Evolutionary conservation across 2,329 filamentous ascomycete species (phyloP).

Genomic region (Apiospora sp.): DNA sequence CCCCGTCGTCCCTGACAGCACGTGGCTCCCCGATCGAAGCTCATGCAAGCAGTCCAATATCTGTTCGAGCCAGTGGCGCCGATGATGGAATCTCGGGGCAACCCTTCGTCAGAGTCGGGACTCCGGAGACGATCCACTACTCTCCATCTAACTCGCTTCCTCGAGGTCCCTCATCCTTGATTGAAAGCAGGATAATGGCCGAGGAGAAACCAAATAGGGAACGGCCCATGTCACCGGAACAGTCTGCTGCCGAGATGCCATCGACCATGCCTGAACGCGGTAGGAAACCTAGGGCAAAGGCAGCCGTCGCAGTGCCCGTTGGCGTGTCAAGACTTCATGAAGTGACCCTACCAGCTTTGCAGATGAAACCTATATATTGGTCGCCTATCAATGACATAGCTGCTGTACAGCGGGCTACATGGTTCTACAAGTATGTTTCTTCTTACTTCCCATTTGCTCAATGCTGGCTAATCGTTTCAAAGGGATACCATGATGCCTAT

Average conservation of each 20-base stretch:
- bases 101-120: slow-evolving; percentile 59
- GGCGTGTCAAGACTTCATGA: slow-evolving; percentile 90
- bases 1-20: slow-evolving; percentile 33
- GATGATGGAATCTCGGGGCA: slow-evolving; percentile 63
- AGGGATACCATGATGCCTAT: slow-evolving; percentile 90
- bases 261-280: slow-evolving; percentile 34
- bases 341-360: slow-evolving; percentile 80
- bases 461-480: not conserved
- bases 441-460: not conserved
- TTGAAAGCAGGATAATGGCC: slow-evolving; percentile 30
- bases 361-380: slow-evolving; percentile 99
- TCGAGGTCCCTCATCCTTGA: slow-evolving; percentile 30
- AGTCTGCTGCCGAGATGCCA: slow-evolving; percentile 28
- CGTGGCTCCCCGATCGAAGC: slow-evolving; percentile 30
- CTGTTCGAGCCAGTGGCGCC: slow-evolving; percentile 37
- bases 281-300: slow-evolving; percentile 35
- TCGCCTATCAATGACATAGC: slow-evolving; percentile 90
- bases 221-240: slow-evolving; percentile 26
- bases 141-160: slow-evolving; percentile 40
- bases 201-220: slow-evolving; percentile 35
- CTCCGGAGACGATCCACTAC: slow-evolving; percentile 40
- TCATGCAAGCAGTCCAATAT: slow-evolving; percentile 26
- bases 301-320: slow-evolving; percentile 73
- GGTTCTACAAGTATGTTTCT: slow-evolving; percentile 82
- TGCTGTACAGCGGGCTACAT: slow-evolving; percentile 83